Evolutionary conservation across 257 asterid species (phyloP).

Genomic region (Echium plantagineum): DNA sequence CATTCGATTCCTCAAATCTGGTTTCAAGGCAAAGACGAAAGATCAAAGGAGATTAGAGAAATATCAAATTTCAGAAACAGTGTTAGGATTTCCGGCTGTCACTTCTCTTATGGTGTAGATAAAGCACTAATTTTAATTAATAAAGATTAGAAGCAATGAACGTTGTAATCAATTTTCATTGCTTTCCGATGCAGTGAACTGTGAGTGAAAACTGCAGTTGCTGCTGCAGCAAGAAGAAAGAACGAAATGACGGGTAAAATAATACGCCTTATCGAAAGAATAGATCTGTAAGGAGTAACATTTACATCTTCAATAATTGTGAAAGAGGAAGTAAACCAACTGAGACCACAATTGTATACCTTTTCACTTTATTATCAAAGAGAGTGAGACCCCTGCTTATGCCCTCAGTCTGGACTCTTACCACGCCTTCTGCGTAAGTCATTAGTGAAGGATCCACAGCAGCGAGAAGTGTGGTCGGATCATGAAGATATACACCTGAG

Average conservation of each 20-base stretch:
- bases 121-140: too few relatives aligned
- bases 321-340: not conserved
- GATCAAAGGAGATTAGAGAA: not conserved
- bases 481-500: conserved; percentile 94
- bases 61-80: not conserved
- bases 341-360: conserved; percentile 25
- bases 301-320: not conserved
- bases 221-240: not conserved
- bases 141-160: too few relatives aligned
- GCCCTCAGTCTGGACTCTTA: conserved; percentile 82
- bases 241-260: too few relatives aligned
- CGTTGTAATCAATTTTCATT: too few relatives aligned
- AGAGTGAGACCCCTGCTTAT: conserved; percentile 80
- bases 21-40: not conserved
- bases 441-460: conserved; percentile 79
- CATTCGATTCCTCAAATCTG: conserved; percentile 73
- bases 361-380: conserved; percentile 78
- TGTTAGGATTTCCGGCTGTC: conserved; percentile 1
- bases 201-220: not conserved
- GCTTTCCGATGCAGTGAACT: not conserved
- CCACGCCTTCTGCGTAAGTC: conserved; percentile 77
- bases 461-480: conserved; percentile 81
- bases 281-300: not conserved
- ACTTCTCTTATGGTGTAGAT: not conserved
- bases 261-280: too few relatives aligned